Base-by-base conservation (phyloP, 1,284 basidiomycete species). In the Microbotryum saponariae region DNA sequence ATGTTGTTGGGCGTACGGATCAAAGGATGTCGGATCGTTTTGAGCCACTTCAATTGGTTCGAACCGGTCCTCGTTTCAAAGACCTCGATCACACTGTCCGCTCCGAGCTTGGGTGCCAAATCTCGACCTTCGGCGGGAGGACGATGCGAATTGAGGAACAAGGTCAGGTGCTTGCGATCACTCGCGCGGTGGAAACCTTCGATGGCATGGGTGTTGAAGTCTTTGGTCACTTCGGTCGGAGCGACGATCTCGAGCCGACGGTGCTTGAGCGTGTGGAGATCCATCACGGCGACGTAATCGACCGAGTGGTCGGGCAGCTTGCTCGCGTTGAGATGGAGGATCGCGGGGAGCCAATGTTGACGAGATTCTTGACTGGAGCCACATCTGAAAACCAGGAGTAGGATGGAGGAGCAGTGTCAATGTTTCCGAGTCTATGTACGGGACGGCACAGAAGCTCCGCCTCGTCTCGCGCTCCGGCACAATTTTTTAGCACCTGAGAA, bases 1-100 rank as follows among this genome's bases (percentile, higher is more conserved):
- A 89, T 67, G 68, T 87, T 85, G 71, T 89, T 89, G 0, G 87
- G 88, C 1, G 85, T 83, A 7, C 79, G 60, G 23, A 89, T 80
- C 9, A 81, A 25, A 2, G 81, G 78, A 71, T 85, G 78, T 29
- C 79, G 74, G 27, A 87, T 76, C 6, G 87, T 88, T 55, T 75
- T 77, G 47, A 87, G 72, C 71, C 87, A 82, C 7, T 76, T 75
- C 63, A 87, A 72, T 8, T 71, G 74, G 8, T 74, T 70, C 54
- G 77, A 76, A 6, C 82, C 81, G 3, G 81, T 67, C 0, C 65
- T 75, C 0, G 83, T 83, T 67, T 80, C 80, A 73, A 89, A 88
- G 29, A 89, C 78, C 70, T 89, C 87, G 21, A 89, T 77, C 51
- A 79, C 81, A 1, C 85, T 86, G 71, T 88, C 83, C 8, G 86